These are phyloP conservation scores for Candida albicans DNA, from an alignment of 1,139 yeast genomes.

Conservation along the genomic window DNA sequence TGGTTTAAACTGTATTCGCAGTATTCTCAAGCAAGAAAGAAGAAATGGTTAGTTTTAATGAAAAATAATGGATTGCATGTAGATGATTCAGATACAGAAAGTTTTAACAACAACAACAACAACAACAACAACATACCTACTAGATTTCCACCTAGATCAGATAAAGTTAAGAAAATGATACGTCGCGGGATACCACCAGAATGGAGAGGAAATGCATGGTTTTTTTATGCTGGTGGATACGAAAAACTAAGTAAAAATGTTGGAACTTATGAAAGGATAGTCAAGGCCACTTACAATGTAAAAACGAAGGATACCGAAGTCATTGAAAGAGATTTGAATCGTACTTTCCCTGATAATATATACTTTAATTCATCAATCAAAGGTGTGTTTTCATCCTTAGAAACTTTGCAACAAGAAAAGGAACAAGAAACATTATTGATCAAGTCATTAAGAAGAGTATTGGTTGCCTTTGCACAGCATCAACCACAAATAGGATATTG, in stretches of 20 bases:
- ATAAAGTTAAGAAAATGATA: constrained; percentile 76
- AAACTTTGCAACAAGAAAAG: constrained; percentile 2
- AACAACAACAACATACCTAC: constrained; percentile 20
- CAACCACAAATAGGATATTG: constrained; percentile 94
- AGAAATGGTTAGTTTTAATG: constrained; percentile 73
- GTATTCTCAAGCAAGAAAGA: constrained; percentile 61
- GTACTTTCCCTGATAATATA: constrained; percentile 92
- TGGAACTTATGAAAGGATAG: constrained; percentile 72
- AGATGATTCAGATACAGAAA: constrained; percentile 27
- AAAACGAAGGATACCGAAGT: constrained; percentile 80
- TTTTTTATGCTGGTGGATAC: constrained; percentile 89
- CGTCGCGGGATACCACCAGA: constrained; percentile 95
- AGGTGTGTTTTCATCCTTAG: neutral
- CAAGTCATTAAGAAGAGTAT: constrained; percentile 71
- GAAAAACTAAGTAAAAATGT: constrained; percentile 66
- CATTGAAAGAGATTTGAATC: constrained; percentile 85
- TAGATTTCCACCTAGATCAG: constrained; percentile 82
- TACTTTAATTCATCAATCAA: constrained; percentile 49
- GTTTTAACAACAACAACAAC: constrained; percentile 3
- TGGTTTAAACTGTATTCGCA: constrained; percentile 76
- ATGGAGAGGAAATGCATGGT: constrained; percentile 98
- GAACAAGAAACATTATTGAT: constrained; percentile 60
- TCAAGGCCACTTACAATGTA: constrained; percentile 50
- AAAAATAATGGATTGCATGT: constrained; percentile 63
- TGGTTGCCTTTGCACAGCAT: constrained; percentile 80